Base-by-base conservation (phyloP, 2,329 filamentous ascomycete species). In the Ciborinia camelliae region DNA sequence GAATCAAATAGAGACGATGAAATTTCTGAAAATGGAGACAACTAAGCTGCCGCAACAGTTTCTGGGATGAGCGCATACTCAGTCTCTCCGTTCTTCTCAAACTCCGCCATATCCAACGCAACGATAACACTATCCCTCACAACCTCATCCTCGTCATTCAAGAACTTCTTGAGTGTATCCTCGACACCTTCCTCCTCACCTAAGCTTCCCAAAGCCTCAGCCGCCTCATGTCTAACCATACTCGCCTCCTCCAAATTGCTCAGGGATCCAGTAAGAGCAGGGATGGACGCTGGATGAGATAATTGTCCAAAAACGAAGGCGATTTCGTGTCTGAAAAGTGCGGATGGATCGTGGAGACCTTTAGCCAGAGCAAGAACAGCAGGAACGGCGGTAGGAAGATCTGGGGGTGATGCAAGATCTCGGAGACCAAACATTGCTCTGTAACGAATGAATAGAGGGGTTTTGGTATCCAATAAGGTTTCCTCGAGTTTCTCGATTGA, bases 301-400 rank as follows among this genome's bases (percentile, higher is more conserved):
- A 99, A 83, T 77, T 99, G 95, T 63, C 95, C 95, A 72, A 99
- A 99, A 18, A 99, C 95, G 76, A 99, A 99, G 18, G 95, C 95
- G 70, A 99, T 92, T 76, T 99, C 95, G 79, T 99, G 95, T 70
- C 95, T 89, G 84, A 99, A 98, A 9, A 99, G 86, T 6, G 93
- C 93, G 57, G 93, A 97, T 23, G 87, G 82, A 76, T 99, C 95
- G 39, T 82, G 82, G 72, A 99, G 88, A 20, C 95, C 95, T 74
- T 88, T 89, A 53, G 95, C 92, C 54, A 99, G 85, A 14, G 93
- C 91, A 52, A 89, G 84, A 62, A 99, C 85, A 23, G 95, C 94
- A n/a, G 91, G 89, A 20, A 92, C 85, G 8, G 94, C 93, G 2
- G 93, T 97, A 2, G 92, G 90, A 51, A 96, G 87, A 74, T 96